Conservation (phyloP, 352 stramenopile species). For the Phytophthora melonis region DNA sequence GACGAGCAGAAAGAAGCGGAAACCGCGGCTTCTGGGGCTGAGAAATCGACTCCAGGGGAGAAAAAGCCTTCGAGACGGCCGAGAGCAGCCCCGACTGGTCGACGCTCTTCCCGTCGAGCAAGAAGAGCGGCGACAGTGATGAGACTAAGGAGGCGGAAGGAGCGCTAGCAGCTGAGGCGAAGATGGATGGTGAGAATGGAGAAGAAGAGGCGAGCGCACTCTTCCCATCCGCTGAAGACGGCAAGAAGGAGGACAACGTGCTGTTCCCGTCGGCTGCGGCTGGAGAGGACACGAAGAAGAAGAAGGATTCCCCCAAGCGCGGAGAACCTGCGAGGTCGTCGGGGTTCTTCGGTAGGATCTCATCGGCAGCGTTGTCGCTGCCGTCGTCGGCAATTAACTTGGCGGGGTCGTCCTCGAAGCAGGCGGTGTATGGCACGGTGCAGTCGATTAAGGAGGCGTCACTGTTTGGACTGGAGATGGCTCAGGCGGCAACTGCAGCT, state of each 20-base stretch:
- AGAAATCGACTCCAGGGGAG: slow-evolving; percentile 3
- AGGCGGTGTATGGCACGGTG: slow-evolving; percentile 71
- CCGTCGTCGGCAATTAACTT: slow-evolving; percentile 73
- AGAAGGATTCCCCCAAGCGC: slow-evolving; percentile 27
- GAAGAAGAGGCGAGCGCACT: slow-evolving; percentile 13
- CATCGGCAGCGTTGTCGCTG: slow-evolving; percentile 62
- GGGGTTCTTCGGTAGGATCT: slow-evolving; percentile 76
- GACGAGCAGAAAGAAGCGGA: slow-evolving; percentile 39
- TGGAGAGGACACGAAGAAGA: slow-evolving; percentile 29
- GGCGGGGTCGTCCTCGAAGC: slow-evolving; percentile 68
- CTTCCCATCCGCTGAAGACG: slow-evolving; percentile 8
- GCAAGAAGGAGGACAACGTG: slow-evolving; percentile 20
- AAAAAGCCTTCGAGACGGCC: slow-evolving; percentile 21
- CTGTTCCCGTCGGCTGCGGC: slow-evolving; percentile 30
- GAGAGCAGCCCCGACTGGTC: slow-evolving; percentile 45
- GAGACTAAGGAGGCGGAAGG: slow-evolving; percentile 6
- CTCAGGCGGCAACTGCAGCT: slow-evolving; percentile 68
- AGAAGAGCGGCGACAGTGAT: slow-evolving; percentile 9
- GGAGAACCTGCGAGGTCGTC: slow-evolving; percentile 30
- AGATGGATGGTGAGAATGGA: background rate
- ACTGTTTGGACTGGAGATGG: slow-evolving; percentile 78
- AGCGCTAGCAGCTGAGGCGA: background rate
- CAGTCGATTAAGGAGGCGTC: slow-evolving; percentile 83
- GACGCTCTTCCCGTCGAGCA: slow-evolving; percentile 45
- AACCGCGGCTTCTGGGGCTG: slow-evolving; percentile 1